Conservation (phyloP, 805 yeast genomes). For the Starmerella sp. region DNA sequence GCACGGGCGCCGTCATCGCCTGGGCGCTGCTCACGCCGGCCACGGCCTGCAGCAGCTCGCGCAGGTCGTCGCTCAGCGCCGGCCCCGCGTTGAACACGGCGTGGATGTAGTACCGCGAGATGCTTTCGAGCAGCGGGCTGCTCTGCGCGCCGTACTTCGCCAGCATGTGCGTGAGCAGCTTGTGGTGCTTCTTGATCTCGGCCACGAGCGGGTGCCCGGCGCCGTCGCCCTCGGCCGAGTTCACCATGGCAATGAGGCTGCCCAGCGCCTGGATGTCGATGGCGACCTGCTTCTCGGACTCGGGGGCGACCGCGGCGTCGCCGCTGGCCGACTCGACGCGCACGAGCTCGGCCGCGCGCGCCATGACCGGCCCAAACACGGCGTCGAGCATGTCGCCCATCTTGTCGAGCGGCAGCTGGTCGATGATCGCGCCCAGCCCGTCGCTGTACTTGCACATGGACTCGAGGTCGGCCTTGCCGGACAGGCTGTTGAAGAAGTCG, state of each 20-base stretch:
- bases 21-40: neutral
- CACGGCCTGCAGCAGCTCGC: constrained; percentile 6
- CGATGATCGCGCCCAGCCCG: constrained; percentile 75
- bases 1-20: constrained; percentile 9
- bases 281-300: constrained; percentile 7
- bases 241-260: constrained; percentile 56
- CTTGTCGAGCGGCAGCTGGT: constrained; percentile 30
- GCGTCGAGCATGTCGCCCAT: constrained; percentile 48
- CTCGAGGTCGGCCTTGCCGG: constrained; percentile 46
- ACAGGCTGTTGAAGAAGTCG: constrained; percentile 53
- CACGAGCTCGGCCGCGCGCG: constrained; percentile 39
- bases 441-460: constrained; percentile 73
- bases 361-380: constrained; percentile 55
- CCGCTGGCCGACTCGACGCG: neutral
- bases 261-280: constrained; percentile 43
- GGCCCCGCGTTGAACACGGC: constrained; percentile 17
- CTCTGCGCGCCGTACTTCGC: constrained; percentile 4
- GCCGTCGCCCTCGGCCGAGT: constrained; percentile 30
- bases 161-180: constrained; percentile 7
- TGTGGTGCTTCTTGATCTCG: constrained; percentile 14
- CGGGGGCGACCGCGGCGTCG: neutral
- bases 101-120: constrained; percentile 15
- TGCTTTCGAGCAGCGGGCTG: constrained; percentile 10
- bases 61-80: constrained; percentile 8
- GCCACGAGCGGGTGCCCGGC: constrained; percentile 26